Evolutionary conservation across 331 rosid genomes (phyloP).

Genomic region (Saraca asoca): DNA sequence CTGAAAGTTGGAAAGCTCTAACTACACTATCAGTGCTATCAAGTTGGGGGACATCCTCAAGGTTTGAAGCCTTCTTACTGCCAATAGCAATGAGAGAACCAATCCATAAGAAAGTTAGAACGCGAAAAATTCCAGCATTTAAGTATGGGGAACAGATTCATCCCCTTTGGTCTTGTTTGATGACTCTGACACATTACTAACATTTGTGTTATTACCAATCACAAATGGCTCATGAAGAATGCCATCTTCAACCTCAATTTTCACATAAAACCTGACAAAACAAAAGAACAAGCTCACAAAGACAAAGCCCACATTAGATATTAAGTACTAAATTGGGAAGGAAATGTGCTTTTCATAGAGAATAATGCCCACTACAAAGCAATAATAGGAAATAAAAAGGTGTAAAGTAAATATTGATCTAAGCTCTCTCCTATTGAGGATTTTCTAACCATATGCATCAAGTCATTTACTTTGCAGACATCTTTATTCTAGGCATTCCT

Average conservation of each 20-base stretch:
- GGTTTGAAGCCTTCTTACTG: conserved; percentile 54
- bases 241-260: conserved; percentile 28
- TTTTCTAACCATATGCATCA: no score
- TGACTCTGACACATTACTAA: conserved; percentile 19
- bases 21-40: conserved; percentile 41
- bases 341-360: conserved; percentile 30
- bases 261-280: conserved; percentile 35
- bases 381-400: no score
- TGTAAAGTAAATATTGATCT: no score
- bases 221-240: conserved; percentile 52
- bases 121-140: conserved; percentile 55
- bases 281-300: conserved; percentile 39
- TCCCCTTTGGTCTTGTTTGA: conserved; percentile 35
- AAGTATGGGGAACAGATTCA: conserved; percentile 49
- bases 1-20: conserved; percentile 38
- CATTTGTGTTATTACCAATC: conserved; percentile 42
- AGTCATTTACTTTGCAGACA: no score
- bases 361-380: neutral
- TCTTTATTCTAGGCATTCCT: no score
- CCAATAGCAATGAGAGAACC: conserved; percentile 52
- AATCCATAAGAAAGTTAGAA: conserved; percentile 60
- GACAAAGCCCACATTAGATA: conserved; percentile 43
- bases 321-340: conserved; percentile 34
- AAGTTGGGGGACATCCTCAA: conserved; percentile 66
- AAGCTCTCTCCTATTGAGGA: no score